Evolutionary conservation across 2,329 filamentous ascomycete genomes (phyloP).

Genomic region (Teratosphaeria nubilosa): DNA sequence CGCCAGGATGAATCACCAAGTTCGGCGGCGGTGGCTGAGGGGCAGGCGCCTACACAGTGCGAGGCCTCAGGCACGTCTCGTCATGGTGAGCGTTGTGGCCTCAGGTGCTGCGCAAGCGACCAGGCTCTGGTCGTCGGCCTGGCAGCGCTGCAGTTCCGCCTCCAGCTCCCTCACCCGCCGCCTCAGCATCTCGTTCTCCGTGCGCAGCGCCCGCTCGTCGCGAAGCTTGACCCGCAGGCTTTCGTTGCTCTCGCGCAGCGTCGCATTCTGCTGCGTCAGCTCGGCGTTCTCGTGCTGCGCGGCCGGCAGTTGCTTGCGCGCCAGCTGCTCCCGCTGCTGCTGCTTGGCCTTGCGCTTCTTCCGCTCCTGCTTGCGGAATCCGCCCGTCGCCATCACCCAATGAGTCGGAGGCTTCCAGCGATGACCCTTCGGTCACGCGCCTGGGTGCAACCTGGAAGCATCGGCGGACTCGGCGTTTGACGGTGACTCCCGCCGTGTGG

Average conservation of each 20-base stretch:
- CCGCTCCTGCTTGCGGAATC: background rate
- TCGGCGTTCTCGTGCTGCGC: background rate
- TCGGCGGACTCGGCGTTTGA: background rate
- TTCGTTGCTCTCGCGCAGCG: conserved; percentile 4
- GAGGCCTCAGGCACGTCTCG: too few species aligned
- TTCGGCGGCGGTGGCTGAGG: too few species aligned
- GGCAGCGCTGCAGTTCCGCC: background rate
- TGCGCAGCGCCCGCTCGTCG: background rate
- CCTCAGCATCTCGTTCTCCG: background rate
- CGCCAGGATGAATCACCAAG: too few species aligned
- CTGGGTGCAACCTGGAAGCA: background rate
- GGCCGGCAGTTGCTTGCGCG: background rate
- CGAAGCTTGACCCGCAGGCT: background rate
- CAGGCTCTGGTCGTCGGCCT: background rate
- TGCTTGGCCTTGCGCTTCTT: conserved; percentile 1
- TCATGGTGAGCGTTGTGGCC: too few species aligned
- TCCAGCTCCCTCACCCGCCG: background rate
- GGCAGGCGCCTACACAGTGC: too few species aligned
- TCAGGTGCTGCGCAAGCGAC: background rate
- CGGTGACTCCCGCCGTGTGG: background rate
- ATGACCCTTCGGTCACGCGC: background rate
- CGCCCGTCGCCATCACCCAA: background rate
- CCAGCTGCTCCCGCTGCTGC: background rate
- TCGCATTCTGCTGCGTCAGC: background rate
- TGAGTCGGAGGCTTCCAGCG: background rate